phyloP scores from a whole-genome alignment of 768 basidiomycete genomes.

The Collybia sordida region DNA sequence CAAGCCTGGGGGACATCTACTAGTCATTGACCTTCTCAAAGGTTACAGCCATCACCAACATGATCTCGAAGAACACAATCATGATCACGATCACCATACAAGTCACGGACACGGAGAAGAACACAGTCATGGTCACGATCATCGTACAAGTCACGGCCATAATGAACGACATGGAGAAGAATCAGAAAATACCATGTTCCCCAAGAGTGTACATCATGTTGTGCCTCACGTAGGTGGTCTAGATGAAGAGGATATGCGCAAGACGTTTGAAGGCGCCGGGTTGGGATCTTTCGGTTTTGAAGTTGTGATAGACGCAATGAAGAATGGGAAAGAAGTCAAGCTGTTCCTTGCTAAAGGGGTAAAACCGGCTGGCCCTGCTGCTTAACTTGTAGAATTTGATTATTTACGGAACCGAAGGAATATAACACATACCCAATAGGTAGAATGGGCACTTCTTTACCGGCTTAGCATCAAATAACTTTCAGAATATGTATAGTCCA shows the following conservation, averaged over 20 bases:
- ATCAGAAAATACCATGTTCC: conserved; percentile 20
- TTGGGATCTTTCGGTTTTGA: conserved; percentile 44
- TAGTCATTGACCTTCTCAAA: conserved; percentile 51
- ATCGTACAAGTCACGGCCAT: not conserved
- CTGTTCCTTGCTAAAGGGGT: conserved; percentile 61
- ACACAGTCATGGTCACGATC: conserved; percentile 1
- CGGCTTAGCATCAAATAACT: no score
- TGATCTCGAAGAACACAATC: not conserved
- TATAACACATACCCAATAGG: no score
- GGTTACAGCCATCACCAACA: conserved; percentile 6
- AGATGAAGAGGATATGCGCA: conserved; percentile 43
- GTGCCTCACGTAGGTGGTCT: conserved; percentile 61
- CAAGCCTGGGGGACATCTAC: conserved; percentile 58
- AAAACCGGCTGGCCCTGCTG: conserved; percentile 28
- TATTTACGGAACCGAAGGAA: no score
- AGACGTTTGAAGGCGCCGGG: conserved; percentile 53
- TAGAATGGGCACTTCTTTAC: no score
- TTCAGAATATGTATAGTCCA: no score
- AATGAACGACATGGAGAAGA: conserved; percentile 1
- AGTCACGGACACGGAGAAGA: not conserved
- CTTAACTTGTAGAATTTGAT: no score
- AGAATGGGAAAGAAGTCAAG: conserved; percentile 30
- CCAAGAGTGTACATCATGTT: conserved; percentile 34
- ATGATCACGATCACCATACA: not conserved
- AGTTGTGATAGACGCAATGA: conserved; percentile 26